Percentiles rank a stretch among this genome's conserved stretches.
These are phyloP conservation scores for Jamesozyma spencerorum DNA, from an alignment of 805 yeast species.

Conservation along the genomic window DNA sequence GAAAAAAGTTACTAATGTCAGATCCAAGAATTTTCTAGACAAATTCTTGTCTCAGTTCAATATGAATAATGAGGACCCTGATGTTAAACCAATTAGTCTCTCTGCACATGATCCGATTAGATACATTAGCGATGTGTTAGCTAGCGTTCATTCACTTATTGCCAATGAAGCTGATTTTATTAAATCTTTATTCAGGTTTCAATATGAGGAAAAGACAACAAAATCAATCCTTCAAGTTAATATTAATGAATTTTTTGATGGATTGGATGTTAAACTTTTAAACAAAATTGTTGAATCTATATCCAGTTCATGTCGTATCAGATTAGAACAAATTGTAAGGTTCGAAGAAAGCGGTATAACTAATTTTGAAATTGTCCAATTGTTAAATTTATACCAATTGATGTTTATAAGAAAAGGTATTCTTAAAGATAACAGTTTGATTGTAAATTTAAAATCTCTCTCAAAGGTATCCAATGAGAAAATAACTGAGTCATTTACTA, in stretches of 20 bases:
- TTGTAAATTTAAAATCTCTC: constrained; percentile 15
- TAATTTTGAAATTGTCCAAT: constrained; percentile 49
- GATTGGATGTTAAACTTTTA: constrained; percentile 21
- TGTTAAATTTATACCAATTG: constrained; percentile 57
- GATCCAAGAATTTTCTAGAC: constrained; percentile 53
- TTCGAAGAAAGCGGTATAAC: constrained; percentile 50
- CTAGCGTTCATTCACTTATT: constrained; percentile 75
- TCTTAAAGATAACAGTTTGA: constrained; percentile 13
- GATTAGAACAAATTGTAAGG: constrained; percentile 59
- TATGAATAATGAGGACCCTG: constrained; percentile 15
- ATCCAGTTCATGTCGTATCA: constrained; percentile 46
- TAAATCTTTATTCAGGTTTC: constrained; percentile 46
- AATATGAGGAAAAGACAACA: constrained; percentile 10
- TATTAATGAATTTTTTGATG: constrained; percentile 18
- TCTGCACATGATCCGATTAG: constrained; percentile 74
- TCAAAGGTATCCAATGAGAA: constrained; percentile 15
- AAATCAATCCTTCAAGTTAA: constrained; percentile 16
- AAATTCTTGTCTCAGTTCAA: constrained; percentile 57
- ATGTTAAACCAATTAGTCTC: constrained; percentile 43
- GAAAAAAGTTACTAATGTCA: constrained; percentile 52
- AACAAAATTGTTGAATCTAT: constrained; percentile 27
- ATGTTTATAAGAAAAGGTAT: constrained; percentile 48
- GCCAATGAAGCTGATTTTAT: constrained; percentile 82
- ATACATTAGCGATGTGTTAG: constrained; percentile 78
- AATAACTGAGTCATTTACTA: constrained; percentile 13